Evolutionary conservation across 805 yeast species (phyloP), one percentile per base, ranked within the genome.

Genomic region (Teunomyces stri): DNA sequence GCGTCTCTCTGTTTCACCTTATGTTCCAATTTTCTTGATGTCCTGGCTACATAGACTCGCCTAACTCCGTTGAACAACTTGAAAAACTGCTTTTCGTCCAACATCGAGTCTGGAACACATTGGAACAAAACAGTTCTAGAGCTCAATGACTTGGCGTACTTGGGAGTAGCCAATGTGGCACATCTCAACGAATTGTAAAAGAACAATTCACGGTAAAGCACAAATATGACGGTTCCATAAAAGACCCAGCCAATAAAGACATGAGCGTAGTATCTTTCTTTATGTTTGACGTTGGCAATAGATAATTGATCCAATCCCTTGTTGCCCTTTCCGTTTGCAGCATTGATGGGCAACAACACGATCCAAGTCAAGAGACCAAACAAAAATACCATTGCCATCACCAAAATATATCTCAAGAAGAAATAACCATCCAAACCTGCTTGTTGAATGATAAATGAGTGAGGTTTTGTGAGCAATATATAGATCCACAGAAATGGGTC

Each of bases 351-450:
- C n/a, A 94, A 74, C 46, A 92, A 69, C 43, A 92, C 76, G 6
- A 86, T 83, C 75, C 79, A 81, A 5, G 82, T 69, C 25, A 82
- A 56, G 38, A 81, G 68, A 1, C 82, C 73, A 40, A 50, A 51
- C 39, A 62, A 46, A 48, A 83, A 80, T 35, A 82, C 61, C 5
- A 70, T 50, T 10, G 79, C 70, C 52, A 89, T 70, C 31, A 86
- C 58, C 43, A 79, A 75, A 25, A 94, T 65, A 61, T 87, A 94
- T 54, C 99, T 76, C 51, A 90, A 68, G 64, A 91, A 92, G 61
- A 94, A 84, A 70, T 88, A 92, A 4, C 97, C 97, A 62, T 92
- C 98, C n/a, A 92, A 63, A 13, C 97, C 98, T 16, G 94, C 85
- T 58, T 92, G 95, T 54, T 85, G 83, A 49, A 92, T 80, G 46